A percentile compares a stretch with the other conserved stretches of the same genome.
Evolutionary conservation across 345 rosid species (phyloP).

Genomic region (Nephelium lappaceum): DNA sequence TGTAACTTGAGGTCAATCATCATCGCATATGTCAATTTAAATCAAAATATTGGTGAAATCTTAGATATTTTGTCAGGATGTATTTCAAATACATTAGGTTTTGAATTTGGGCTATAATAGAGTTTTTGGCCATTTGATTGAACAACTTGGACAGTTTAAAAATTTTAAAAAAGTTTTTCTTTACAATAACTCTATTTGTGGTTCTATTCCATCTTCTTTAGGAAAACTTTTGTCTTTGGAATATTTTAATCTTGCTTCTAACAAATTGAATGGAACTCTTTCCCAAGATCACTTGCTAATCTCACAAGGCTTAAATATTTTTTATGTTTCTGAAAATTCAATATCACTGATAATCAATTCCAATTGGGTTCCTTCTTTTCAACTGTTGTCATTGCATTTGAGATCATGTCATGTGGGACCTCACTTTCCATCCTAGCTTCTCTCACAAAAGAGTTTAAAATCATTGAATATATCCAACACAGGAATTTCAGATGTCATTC

Average conservation of each 20-base stretch:
- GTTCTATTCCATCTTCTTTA: neutral
- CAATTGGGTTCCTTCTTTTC: no score
- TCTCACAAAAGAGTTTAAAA: neutral
- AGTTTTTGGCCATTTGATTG: no score
- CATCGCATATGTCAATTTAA: neutral
- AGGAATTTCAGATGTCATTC: slow-evolving; percentile 25
- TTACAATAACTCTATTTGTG: neutral
- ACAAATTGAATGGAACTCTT: neutral
- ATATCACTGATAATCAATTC: no score
- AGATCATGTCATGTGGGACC: slow-evolving; percentile 31
- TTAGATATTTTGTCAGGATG: neutral
- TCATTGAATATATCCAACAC: slow-evolving; percentile 31
- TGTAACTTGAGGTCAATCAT: neutral
- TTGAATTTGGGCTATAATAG: no score
- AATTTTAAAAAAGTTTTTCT: neutral
- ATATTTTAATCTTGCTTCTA: neutral
- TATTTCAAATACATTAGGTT: no score
- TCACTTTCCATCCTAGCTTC: slow-evolving; percentile 36
- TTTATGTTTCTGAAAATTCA: no score
- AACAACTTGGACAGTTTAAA: neutral
- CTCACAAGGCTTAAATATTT: no score
- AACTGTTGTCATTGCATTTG: slow-evolving; percentile 16
- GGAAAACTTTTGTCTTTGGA: slow-evolving; percentile 8
- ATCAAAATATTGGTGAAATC: neutral
- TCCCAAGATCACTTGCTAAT: no score